Evolutionary conservation across 179 eudicot genomes (phyloP).

Genomic region (Spinacia oleracea): DNA sequence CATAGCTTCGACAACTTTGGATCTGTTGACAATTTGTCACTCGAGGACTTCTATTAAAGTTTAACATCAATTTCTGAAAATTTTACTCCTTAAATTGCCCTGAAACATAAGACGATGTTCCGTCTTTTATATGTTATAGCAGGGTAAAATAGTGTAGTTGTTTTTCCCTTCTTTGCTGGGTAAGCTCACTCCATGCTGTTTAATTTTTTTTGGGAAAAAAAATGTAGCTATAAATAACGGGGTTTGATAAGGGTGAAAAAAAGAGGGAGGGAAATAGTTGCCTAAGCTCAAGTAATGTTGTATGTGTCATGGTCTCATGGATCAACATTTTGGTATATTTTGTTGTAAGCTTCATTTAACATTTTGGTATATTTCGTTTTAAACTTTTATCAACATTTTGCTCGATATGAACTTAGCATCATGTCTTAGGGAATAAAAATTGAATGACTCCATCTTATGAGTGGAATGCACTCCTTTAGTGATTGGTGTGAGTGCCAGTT

Average conservation of each 20-base stretch:
- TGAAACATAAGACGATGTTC: slow-evolving; percentile 20
- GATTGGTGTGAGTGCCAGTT: too few species aligned
- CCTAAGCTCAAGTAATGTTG: slow-evolving; percentile 10
- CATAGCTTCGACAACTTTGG: slow-evolving; percentile 41
- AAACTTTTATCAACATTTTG: too few species aligned
- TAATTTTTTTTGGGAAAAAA: slow-evolving; percentile 9
- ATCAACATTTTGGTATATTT: slow-evolving; percentile 10
- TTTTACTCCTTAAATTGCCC: not conserved
- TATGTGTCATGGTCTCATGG: slow-evolving; percentile 5
- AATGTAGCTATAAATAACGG: slow-evolving; percentile 35
- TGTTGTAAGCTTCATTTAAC: slow-evolving; percentile 15
- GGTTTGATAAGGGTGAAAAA: slow-evolving; percentile 4
- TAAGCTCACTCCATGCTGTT: slow-evolving; percentile 22
- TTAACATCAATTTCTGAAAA: not conserved
- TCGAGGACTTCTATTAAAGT: slow-evolving; percentile 50
- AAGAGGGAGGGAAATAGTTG: not conserved
- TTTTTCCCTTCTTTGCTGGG: slow-evolving; percentile 16
- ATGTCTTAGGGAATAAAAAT: too few species aligned
- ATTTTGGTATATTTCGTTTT: not conserved
- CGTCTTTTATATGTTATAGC: slow-evolving; percentile 16
- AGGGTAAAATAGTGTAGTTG: slow-evolving; percentile 3
- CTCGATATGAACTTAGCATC: too few species aligned
- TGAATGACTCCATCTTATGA: too few species aligned
- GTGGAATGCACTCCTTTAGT: too few species aligned
- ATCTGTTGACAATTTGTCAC: slow-evolving; percentile 48